Evolutionary conservation across 306 rosid genomes (phyloP).

Genomic region (Rosa lucieae): DNA sequence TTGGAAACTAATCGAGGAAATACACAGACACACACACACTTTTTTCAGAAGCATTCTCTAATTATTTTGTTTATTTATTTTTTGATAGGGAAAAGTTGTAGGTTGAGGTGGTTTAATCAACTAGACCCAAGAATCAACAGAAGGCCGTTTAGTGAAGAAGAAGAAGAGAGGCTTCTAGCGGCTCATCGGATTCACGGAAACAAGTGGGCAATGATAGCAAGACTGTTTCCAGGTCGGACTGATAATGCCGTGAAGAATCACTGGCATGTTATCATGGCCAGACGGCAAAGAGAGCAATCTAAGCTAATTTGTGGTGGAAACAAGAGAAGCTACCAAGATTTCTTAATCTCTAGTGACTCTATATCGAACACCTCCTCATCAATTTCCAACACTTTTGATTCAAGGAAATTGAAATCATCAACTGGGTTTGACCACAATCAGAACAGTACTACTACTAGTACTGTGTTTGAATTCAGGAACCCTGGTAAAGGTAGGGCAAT

Average conservation of each 20-base stretch:
- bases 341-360: background rate
- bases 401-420: conserved; percentile 29
- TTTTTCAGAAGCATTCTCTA: background rate
- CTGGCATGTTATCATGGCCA: conserved; percentile 97
- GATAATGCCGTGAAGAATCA: conserved; percentile 98
- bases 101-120: conserved; percentile 97
- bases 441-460: background rate
- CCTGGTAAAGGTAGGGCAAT: conserved; percentile 26
- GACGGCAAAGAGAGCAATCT: conserved; percentile 88
- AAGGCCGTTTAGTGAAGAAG: conserved; percentile 87
- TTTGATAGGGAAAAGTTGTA: conserved; percentile 80
- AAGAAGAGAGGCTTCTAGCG: conserved; percentile 75
- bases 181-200: conserved; percentile 91
- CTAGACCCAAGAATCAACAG: conserved; percentile 92
- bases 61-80: background rate
- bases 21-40: no score
- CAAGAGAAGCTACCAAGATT: conserved; percentile 54
- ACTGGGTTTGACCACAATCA: conserved; percentile 24
- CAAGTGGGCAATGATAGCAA: conserved; percentile 94
- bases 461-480: conserved; percentile 46
- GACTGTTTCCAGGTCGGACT: conserved; percentile 85
- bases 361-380: conserved; percentile 23
- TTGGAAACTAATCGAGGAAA: background rate
- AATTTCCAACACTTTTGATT: conserved; percentile 17
- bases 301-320: conserved; percentile 45